A percentile compares a stretch with the other conserved stretches of the same genome.
Evolutionary conservation across 2,329 filamentous ascomycete genomes (phyloP).

Genomic region (Sporothrix sp.): DNA sequence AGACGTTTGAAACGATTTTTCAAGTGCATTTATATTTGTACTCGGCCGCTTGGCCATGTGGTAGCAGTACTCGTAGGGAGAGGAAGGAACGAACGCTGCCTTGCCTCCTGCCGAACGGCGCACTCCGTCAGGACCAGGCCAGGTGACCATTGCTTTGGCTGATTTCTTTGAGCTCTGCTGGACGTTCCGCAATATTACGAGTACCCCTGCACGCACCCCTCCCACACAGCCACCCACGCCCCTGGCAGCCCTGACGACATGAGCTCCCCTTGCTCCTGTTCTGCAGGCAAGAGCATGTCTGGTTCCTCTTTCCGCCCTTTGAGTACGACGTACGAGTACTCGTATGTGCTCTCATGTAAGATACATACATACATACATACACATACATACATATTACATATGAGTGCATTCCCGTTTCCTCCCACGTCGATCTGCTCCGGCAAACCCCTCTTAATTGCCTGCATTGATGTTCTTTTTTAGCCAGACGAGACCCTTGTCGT

Average conservation of each 20-base stretch:
- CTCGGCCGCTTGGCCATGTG: background rate
- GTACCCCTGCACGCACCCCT: conserved; percentile 1
- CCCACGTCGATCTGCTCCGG: background rate
- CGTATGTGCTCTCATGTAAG: too few species aligned
- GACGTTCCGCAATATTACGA: too few species aligned
- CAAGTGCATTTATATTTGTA: too few species aligned
- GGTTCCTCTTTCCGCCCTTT: background rate
- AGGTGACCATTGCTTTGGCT: too few species aligned
- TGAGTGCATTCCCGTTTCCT: conserved; percentile 4
- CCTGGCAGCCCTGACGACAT: conserved; percentile 17
- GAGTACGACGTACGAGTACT: background rate
- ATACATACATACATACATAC: too few species aligned
- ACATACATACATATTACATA: too few species aligned
- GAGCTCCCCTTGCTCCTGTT: conserved; percentile 11
- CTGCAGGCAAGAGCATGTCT: too few species aligned
- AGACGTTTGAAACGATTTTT: too few species aligned
- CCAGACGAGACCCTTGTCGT: conserved; percentile 8
- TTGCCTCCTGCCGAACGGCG: background rate
- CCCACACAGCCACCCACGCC: conserved; percentile 15
- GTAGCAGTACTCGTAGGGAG: too few species aligned
- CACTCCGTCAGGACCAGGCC: background rate
- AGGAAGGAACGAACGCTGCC: background rate
- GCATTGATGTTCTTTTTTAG: conserved; percentile 11
- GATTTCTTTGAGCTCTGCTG: too few species aligned
- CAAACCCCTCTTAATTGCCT: conserved; percentile 6